Base-by-base conservation (phyloP, 1,284 basidiomycete species). In the Ustilago vetiveriae region DNA sequence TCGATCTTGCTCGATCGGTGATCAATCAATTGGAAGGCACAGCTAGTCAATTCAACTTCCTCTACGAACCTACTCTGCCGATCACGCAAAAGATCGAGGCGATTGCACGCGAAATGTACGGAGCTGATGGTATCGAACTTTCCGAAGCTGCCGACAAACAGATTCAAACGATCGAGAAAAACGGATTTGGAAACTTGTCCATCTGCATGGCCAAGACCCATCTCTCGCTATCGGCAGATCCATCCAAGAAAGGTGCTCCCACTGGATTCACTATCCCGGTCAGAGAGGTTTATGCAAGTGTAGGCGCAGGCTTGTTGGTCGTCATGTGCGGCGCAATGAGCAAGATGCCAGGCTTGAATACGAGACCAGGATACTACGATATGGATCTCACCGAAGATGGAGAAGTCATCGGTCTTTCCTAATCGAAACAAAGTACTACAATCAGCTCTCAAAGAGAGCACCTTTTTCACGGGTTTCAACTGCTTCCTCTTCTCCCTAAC, bases 141-240 rank as follows among this genome's bases (percentile, higher is more conserved):
- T 90, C 90, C 55, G 71, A 74, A 16, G 40, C 57, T 0, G 94
- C 95, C 37, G 86, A 88, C 80, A 88, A 88, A 78, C 95, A 98
- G 83, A 85, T 98, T 49, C 92, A 92, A 56, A 90, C 89, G 5
- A 98, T 98, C 84, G 93, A 92, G 60, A 88, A 87, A 59, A 95
- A 98, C 84, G 94, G 94, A 13, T 95, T 90, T 76, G 84, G 86
- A 30, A 84, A 87, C 66, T 46, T 80, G 33, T 71, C 74, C 11
- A 93, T 93, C 91, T 97, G 94, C 84, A 94, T 98, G 92, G 94
- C 95, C 58, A 98, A 98, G 87, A 98, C 96, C 4, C 94, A 75
- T 33, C 69, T 80, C 10, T 78, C 74, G 29, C 56, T 81, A 11
- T 63, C 59, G 3, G 76, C 78, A 23, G 78, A 82, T 30, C 78